A percentile compares a stretch with the other conserved stretches of the same genome.
phyloP scores from a whole-genome alignment of 1,284 basidiomycete genomes.

The Xerocomus minutiporus region DNA sequence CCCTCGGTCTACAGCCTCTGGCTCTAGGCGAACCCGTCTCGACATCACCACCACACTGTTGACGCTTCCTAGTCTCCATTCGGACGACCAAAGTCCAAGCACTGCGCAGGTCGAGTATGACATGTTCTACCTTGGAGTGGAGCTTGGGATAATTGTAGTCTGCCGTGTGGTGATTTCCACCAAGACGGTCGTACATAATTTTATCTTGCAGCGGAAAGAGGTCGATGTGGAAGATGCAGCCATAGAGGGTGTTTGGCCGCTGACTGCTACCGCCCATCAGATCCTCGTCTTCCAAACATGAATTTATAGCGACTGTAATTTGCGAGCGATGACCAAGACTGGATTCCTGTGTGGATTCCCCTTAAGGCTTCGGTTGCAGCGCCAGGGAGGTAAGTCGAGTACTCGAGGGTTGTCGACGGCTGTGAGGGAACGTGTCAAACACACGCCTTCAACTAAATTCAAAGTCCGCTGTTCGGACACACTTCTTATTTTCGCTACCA shows the following conservation, averaged over 20 bases:
- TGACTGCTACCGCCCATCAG: constrained; percentile 28
- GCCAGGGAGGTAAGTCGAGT: background rate
- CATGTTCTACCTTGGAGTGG: constrained; percentile 28
- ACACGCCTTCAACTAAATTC: constrained; percentile 21
- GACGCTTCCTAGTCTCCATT: constrained; percentile 25
- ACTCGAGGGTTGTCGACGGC: background rate
- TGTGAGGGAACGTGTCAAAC: constrained; percentile 30
- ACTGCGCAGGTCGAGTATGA: constrained; percentile 27
- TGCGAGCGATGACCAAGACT: too few relatives aligned
- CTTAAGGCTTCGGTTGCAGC: background rate
- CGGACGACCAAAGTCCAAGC: background rate
- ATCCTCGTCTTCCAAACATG: constrained; percentile 28
- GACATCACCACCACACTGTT: constrained; percentile 24
- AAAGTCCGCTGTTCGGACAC: constrained; percentile 33
- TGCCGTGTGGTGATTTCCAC: constrained; percentile 17
- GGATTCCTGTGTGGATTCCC: too few relatives aligned
- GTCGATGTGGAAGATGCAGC: constrained; percentile 26
- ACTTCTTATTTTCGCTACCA: constrained; percentile 29
- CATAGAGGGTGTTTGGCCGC: constrained; percentile 28
- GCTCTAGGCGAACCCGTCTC: constrained; percentile 22
- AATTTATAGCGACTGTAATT: background rate
- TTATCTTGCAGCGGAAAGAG: constrained; percentile 30
- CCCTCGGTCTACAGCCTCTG: constrained; percentile 11
- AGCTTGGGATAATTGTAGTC: constrained; percentile 27
- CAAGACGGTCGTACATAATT: constrained; percentile 26